Conservation (phyloP, 768 basidiomycete species). For the Amanita pseudoporphyria region DNA sequence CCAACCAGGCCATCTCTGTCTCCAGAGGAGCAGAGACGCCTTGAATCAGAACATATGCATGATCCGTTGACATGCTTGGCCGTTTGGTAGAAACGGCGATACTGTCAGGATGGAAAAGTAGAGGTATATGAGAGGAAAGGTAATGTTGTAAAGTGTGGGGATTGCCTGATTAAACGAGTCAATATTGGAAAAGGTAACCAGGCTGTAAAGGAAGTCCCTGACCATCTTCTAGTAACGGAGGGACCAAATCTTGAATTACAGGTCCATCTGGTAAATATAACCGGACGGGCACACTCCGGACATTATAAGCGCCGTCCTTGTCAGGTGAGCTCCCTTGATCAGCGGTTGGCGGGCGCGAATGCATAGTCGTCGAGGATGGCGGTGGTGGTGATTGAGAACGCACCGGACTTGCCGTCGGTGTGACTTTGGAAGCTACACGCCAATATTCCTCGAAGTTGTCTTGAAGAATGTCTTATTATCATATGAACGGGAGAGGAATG, state of each 20-base stretch:
- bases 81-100: constrained; percentile 34
- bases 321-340: constrained; percentile 47
- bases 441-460: constrained; percentile 96
- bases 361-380: constrained; percentile 48
- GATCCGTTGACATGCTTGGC: constrained; percentile 29
- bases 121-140: constrained; percentile 65
- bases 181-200: neutral
- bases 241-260: constrained; percentile 82
- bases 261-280: constrained; percentile 88
- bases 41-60: constrained; percentile 77
- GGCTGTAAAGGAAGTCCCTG: constrained; percentile 16
- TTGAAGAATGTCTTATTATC: constrained; percentile 24
- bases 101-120: constrained; percentile 59
- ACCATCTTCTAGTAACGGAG: constrained; percentile 76
- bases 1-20: constrained; percentile 91
- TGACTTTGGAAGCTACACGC: constrained; percentile 85
- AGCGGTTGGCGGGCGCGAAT: constrained; percentile 54
- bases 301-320: constrained; percentile 78
- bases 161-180: constrained; percentile 36
- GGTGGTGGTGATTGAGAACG: constrained; percentile 50
- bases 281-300: constrained; percentile 82
- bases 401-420: constrained; percentile 64
- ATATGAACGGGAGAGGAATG: constrained; percentile 3
- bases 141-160: constrained; percentile 62
- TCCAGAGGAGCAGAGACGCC: constrained; percentile 78